phyloP scores from a whole-genome alignment of 805 yeast genomes.

The Candida rishiriensis region DNA sequence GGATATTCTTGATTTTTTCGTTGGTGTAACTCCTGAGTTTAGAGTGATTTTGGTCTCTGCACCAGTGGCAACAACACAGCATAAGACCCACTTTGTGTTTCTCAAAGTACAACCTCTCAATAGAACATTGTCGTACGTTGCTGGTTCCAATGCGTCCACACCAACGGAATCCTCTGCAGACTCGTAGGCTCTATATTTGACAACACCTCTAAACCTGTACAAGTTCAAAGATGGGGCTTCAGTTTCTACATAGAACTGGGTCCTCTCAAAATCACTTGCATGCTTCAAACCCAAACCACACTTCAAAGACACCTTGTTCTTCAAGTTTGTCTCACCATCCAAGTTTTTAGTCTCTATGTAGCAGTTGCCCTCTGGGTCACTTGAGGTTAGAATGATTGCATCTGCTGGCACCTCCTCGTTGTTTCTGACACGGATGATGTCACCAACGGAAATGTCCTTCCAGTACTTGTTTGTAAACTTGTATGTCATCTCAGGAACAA shows the following conservation, averaged over 20 bases:
- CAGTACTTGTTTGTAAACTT: conserved; percentile 36
- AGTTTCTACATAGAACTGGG: conserved; percentile 59
- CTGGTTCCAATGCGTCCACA: conserved; percentile 45
- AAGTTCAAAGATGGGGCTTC: conserved; percentile 69
- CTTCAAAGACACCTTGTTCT: conserved; percentile 48
- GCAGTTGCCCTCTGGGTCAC: conserved; percentile 66
- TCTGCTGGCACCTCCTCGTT: conserved; percentile 84
- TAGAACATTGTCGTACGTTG: conserved; percentile 57
- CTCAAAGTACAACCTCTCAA: conserved; percentile 70
- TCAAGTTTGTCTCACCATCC: conserved; percentile 76
- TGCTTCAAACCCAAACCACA: conserved; percentile 52
- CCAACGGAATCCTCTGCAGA: conserved; percentile 27
- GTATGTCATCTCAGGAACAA: conserved; percentile 30
- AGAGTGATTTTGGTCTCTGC: conserved; percentile 71
- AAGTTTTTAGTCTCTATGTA: conserved; percentile 64
- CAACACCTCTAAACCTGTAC: conserved; percentile 63
- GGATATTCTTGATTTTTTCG: conserved; percentile 62
- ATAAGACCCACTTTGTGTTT: conserved; percentile 74
- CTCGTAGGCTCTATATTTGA: conserved; percentile 43
- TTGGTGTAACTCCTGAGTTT: conserved; percentile 75
- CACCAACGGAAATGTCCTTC: conserved; percentile 74
- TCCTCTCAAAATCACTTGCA: conserved; percentile 54
- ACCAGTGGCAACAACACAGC: conserved; percentile 75
- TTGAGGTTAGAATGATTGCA: conserved; percentile 55
- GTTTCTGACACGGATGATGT: conserved; percentile 61